Percentiles rank a stretch among this genome's conserved stretches.
phyloP scores from a whole-genome alignment of 176 grass and related monocot genomes.

The Eleusine coracana region DNA sequence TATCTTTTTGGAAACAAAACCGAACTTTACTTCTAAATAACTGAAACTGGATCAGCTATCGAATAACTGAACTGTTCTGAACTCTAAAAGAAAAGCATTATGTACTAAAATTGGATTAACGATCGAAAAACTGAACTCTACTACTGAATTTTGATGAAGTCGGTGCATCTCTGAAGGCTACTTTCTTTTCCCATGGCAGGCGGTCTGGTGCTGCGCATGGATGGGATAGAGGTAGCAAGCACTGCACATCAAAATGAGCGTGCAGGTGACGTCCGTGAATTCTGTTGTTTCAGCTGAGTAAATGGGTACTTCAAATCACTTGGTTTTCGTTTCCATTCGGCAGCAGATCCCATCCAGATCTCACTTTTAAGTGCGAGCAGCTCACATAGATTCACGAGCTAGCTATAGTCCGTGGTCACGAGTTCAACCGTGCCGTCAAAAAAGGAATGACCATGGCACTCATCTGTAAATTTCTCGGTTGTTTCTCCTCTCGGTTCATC shows the following conservation, averaged over 20 bases:
- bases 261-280: background rate
- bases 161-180: background rate
- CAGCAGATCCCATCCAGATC: conserved; percentile 27
- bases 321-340: conserved; percentile 12
- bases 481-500: background rate
- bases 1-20: no score
- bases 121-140: background rate
- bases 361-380: background rate
- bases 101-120: no score
- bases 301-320: background rate
- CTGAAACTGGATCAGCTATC: no score
- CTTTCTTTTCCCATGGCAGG: no score
- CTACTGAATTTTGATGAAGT: background rate
- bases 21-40: background rate
- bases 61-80: no score
- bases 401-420: background rate
- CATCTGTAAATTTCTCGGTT: background rate
- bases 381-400: conserved; percentile 21
- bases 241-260: no score
- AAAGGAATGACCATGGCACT: background rate
- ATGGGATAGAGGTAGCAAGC: background rate
- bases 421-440: background rate
- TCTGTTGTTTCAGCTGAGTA: background rate
- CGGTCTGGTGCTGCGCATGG: background rate
- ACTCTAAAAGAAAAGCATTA: no score